Evolutionary conservation across 1,284 basidiomycete genomes (phyloP).

Genomic region (Sporisorium exsertum): DNA sequence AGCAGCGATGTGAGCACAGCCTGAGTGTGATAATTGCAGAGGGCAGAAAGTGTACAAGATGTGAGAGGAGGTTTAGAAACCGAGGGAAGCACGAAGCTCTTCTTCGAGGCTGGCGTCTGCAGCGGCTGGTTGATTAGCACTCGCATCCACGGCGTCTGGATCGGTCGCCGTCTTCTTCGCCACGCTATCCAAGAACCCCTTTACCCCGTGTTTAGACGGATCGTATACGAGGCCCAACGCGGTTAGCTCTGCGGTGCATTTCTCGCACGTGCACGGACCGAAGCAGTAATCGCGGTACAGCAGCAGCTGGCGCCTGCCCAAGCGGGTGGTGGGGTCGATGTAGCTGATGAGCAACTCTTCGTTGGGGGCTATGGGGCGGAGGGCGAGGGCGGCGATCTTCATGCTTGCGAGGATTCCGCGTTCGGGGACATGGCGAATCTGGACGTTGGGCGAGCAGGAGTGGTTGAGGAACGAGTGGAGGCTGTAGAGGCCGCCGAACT

Average conservation of each 20-base stretch:
- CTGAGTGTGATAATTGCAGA: neutral
- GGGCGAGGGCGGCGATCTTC: constrained; percentile 79
- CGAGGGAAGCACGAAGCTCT: constrained; percentile 55
- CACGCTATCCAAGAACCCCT: constrained; percentile 25
- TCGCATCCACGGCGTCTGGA: neutral
- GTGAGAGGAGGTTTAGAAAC: constrained; percentile 35
- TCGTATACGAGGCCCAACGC: constrained; percentile 21
- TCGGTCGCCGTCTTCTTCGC: constrained; percentile 22
- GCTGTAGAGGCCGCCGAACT: constrained; percentile 85
- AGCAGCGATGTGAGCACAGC: neutral
- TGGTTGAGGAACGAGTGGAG: constrained; percentile 90
- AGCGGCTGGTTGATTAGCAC: neutral
- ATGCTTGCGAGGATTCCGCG: constrained; percentile 74
- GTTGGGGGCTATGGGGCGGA: constrained; percentile 76
- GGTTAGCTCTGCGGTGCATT: constrained; percentile 72
- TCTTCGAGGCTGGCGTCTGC: constrained; percentile 46
- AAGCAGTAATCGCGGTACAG: constrained; percentile 71
- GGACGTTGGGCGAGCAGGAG: constrained; percentile 81
- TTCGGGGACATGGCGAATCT: constrained; percentile 78
- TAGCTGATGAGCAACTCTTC: constrained; percentile 82
- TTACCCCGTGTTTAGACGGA: constrained; percentile 22
- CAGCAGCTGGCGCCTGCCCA: constrained; percentile 74
- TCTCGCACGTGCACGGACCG: constrained; percentile 76
- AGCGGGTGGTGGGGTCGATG: constrained; percentile 76
- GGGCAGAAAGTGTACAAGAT: neutral